phyloP scores from a whole-genome alignment of 768 basidiomycete genomes.

The Boletus subparvulus region DNA sequence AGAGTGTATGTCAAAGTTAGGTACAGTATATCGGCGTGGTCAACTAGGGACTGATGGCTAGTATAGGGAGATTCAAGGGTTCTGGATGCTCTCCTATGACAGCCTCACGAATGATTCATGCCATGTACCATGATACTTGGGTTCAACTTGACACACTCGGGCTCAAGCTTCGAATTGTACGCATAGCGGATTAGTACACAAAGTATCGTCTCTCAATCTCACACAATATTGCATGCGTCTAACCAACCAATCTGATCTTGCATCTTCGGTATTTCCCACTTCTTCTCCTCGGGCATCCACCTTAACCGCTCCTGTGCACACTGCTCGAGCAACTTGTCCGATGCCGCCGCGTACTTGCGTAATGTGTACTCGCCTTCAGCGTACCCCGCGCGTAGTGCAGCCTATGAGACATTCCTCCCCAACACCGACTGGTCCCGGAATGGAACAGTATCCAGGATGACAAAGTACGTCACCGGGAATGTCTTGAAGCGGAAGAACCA shows the following conservation, averaged over 20 bases:
- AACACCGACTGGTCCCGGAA: not conserved
- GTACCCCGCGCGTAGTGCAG: conserved; percentile 32
- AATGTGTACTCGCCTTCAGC: conserved; percentile 23
- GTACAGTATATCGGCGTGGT: too few relatives aligned
- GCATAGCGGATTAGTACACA: too few relatives aligned
- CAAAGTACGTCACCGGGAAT: conserved; percentile 34
- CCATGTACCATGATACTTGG: too few relatives aligned
- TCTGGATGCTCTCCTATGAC: too few relatives aligned
- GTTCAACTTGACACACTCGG: too few relatives aligned
- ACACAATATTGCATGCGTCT: not conserved
- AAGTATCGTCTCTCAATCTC: not conserved
- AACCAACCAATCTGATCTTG: conserved; percentile 4
- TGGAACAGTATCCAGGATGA: conserved; percentile 21
- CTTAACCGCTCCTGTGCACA: conserved; percentile 17
- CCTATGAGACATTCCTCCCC: conserved; percentile 8
- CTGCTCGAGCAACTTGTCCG: conserved; percentile 18
- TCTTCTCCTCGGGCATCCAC: conserved; percentile 13
- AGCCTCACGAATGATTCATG: conserved; percentile 34
- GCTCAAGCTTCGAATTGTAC: too few relatives aligned
- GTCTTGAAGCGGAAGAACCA: conserved; percentile 33
- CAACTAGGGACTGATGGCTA: too few relatives aligned
- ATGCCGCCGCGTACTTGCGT: conserved; percentile 14
- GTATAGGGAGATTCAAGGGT: too few relatives aligned
- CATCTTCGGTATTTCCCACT: conserved; percentile 3
- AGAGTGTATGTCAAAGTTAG: too few relatives aligned